Evolutionary conservation across 2,329 filamentous ascomycete genomes (phyloP).

Genomic region (Fusarium falciforme): DNA sequence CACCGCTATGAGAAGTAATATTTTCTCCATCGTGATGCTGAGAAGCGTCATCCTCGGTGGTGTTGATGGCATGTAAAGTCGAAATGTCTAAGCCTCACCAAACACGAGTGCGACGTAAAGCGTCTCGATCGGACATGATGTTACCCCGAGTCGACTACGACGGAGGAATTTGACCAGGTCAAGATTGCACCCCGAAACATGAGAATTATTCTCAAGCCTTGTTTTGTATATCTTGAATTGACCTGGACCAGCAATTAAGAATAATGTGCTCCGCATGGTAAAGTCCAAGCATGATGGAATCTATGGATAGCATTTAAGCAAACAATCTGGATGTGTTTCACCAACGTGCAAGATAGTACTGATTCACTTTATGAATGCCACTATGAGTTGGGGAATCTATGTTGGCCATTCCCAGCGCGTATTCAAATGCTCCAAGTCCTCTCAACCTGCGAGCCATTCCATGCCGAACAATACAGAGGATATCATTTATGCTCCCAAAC

Average conservation of each 20-base stretch:
- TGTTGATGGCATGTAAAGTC: background rate
- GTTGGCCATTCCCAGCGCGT: background rate
- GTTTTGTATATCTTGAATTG: background rate
- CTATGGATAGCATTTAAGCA: background rate
- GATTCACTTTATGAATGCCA: background rate
- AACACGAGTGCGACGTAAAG: background rate
- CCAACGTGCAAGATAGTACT: background rate
- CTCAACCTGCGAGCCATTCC: background rate
- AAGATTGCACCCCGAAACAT: background rate
- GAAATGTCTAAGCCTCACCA: conserved; percentile 15
- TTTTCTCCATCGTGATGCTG: conserved; percentile 3
- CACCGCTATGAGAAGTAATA: background rate
- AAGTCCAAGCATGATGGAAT: background rate
- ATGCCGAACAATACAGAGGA: conserved; percentile 3
- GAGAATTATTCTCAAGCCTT: background rate
- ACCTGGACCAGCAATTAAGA: background rate
- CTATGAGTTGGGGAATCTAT: background rate
- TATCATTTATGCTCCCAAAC: conserved; percentile 2
- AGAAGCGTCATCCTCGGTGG: conserved; percentile 28
- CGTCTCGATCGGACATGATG: conserved; percentile 18
- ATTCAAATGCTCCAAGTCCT: background rate
- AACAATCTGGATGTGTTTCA: background rate
- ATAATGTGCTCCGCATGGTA: background rate
- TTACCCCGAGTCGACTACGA: conserved; percentile 6
- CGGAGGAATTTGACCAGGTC: background rate